A percentile compares a stretch with the other conserved stretches of the same genome.
phyloP scores from a whole-genome alignment of 352 stramenopile species.

The Phytophthora vignae region DNA sequence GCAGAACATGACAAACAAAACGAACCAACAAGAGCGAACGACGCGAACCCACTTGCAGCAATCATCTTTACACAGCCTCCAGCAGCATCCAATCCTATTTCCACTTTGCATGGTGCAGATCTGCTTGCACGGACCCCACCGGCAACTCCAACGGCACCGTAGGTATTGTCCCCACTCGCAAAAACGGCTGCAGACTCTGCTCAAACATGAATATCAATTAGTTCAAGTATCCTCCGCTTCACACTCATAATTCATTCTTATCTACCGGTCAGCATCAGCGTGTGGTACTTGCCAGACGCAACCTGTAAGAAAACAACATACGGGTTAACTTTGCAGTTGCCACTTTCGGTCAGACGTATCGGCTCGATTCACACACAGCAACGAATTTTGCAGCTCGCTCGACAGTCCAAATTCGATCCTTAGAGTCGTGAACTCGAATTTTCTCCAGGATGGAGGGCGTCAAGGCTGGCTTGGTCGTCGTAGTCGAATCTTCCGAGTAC shows the following conservation, averaged over 20 bases:
- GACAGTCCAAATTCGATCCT: slow-evolving; percentile 48
- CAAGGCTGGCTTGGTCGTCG: slow-evolving; percentile 30
- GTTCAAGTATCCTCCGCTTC: neutral
- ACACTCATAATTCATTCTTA: neutral
- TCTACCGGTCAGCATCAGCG: slow-evolving; percentile 72
- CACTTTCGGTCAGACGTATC: neutral
- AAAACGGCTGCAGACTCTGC: slow-evolving; percentile 78
- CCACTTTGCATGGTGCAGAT: slow-evolving; percentile 44
- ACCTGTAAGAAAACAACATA: slow-evolving; percentile 39
- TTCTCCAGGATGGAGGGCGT: slow-evolving; percentile 61
- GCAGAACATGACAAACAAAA: neutral
- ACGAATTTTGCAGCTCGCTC: slow-evolving; percentile 78
- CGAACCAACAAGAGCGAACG: slow-evolving; percentile 72
- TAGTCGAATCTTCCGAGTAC: slow-evolving; percentile 20
- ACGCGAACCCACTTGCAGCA: slow-evolving; percentile 70
- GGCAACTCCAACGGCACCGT: slow-evolving; percentile 53
- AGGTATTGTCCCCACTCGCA: slow-evolving; percentile 74
- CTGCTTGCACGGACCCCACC: slow-evolving; percentile 5
- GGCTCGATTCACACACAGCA: slow-evolving; percentile 35
- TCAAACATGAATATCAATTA: slow-evolving; percentile 8
- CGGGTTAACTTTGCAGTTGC: neutral
- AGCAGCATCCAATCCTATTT: slow-evolving; percentile 20
- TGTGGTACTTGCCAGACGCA: slow-evolving; percentile 80
- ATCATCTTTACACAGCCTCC: slow-evolving; percentile 57
- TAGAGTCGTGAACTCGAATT: slow-evolving; percentile 53